Conservation (phyloP, 352 stramenopile species). For the Phytophthora pluvialis region DNA sequence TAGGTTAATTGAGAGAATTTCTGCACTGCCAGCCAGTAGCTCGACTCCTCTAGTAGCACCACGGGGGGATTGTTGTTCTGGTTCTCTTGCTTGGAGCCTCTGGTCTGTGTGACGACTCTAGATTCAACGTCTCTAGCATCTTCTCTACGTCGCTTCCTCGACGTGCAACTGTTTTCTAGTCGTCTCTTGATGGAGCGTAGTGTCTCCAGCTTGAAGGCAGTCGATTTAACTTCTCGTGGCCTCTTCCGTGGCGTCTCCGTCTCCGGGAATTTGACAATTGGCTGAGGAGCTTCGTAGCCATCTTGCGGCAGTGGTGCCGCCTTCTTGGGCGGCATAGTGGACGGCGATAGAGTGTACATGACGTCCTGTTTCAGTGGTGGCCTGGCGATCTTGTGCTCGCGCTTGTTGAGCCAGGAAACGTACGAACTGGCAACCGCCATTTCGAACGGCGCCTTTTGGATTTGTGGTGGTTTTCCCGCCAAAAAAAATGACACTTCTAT, state of each 20-base stretch:
- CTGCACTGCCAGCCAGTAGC: slow-evolving; percentile 27
- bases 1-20: slow-evolving; percentile 21
- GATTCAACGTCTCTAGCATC: neutral
- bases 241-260: slow-evolving; percentile 2
- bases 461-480: too few relatives aligned
- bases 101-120: slow-evolving; percentile 5
- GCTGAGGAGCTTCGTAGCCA: neutral
- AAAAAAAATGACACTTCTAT: too few relatives aligned
- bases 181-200: slow-evolving; percentile 14
- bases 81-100: neutral
- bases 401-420: slow-evolving; percentile 12
- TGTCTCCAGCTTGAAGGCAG: neutral
- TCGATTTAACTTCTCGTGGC: neutral
- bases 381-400: slow-evolving; percentile 11
- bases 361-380: neutral
- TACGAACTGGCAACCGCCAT: slow-evolving; percentile 6
- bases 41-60: slow-evolving; percentile 19
- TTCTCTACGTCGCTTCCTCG: neutral
- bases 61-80: neutral
- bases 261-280: neutral
- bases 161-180: neutral
- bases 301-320: neutral
- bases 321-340: neutral
- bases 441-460: neutral
- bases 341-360: neutral